Percentiles rank a stretch among this genome's conserved stretches.
These are phyloP conservation scores for Termitomyces sp. DNA, from an alignment of 768 basidiomycete genomes.

Conservation along the genomic window DNA sequence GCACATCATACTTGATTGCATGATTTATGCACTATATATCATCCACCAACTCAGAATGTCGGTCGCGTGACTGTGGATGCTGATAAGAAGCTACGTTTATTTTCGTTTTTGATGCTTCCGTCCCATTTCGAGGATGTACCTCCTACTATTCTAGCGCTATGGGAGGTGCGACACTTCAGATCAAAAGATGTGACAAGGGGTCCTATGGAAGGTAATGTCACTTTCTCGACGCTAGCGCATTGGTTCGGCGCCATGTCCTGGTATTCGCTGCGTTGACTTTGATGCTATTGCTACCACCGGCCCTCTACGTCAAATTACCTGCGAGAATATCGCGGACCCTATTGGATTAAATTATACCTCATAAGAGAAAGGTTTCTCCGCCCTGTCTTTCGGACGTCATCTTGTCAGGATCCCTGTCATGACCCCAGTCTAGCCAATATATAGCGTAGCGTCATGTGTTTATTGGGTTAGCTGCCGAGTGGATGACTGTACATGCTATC, in stretches of 20 bases:
- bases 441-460: no score
- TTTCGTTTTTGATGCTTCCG: neutral
- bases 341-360: slow-evolving; percentile 19
- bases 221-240: slow-evolving; percentile 22
- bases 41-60: no score
- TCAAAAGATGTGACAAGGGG: slow-evolving; percentile 27
- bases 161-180: slow-evolving; percentile 28
- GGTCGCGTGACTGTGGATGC: neutral
- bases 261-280: slow-evolving; percentile 18
- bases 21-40: no score
- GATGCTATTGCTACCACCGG: slow-evolving; percentile 14
- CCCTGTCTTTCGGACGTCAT: no score
- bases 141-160: slow-evolving; percentile 26
- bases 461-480: no score
- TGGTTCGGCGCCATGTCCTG: slow-evolving; percentile 23
- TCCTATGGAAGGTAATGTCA: slow-evolving; percentile 18
- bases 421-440: no score
- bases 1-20: neutral
- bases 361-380: neutral
- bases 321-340: slow-evolving; percentile 16
- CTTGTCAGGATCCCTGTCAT: no score
- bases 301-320: slow-evolving; percentile 10
- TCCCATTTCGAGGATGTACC: slow-evolving; percentile 14
- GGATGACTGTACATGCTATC: no score
- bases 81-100: neutral